phyloP scores from a whole-genome alignment of 805 yeast genomes.

The Candida suzukii region DNA sequence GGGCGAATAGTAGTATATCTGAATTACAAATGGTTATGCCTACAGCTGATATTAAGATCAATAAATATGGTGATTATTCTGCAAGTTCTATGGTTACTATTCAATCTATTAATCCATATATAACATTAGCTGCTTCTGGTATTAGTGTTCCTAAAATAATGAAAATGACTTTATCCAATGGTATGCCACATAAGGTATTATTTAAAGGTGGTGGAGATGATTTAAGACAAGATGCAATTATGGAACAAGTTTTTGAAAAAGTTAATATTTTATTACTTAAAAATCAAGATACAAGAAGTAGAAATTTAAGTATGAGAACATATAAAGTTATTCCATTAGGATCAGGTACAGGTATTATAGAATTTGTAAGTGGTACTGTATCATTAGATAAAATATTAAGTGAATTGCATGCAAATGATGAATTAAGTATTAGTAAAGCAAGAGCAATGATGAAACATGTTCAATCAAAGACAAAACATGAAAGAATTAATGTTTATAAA shows the following conservation, averaged over 20 bases:
- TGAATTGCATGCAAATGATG: conserved; percentile 54
- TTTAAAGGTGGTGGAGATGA: conserved; percentile 89
- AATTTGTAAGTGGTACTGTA: conserved; percentile 73
- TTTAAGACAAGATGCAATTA: conserved; percentile 89
- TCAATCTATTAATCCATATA: conserved; percentile 31
- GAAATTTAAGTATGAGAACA: conserved; percentile 65
- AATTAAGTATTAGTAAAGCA: conserved; percentile 47
- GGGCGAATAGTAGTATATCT: too few relatives aligned
- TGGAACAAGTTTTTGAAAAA: conserved; percentile 93
- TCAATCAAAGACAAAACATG: conserved; percentile 37
- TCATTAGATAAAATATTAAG: conserved; percentile 64
- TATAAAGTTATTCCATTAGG: conserved; percentile 90
- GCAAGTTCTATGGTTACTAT: conserved; percentile 25
- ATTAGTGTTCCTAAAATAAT: conserved; percentile 82
- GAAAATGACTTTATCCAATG: conserved; percentile 47
- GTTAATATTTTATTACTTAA: conserved; percentile 60
- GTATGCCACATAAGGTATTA: conserved; percentile 49
- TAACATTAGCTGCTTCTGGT: conserved; percentile 73
- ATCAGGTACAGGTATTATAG: conserved; percentile 80
- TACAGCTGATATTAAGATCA: conserved; percentile 39
- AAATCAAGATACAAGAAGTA: conserved; percentile 47
- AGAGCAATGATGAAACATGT: conserved; percentile 54
- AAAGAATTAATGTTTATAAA: conserved; percentile 38
- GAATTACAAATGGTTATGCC: conserved; percentile 57
- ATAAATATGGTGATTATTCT: conserved; percentile 36